Evolutionary conservation across 345 rosid species (phyloP).

Genomic region (Eucalyptus curtisii): DNA sequence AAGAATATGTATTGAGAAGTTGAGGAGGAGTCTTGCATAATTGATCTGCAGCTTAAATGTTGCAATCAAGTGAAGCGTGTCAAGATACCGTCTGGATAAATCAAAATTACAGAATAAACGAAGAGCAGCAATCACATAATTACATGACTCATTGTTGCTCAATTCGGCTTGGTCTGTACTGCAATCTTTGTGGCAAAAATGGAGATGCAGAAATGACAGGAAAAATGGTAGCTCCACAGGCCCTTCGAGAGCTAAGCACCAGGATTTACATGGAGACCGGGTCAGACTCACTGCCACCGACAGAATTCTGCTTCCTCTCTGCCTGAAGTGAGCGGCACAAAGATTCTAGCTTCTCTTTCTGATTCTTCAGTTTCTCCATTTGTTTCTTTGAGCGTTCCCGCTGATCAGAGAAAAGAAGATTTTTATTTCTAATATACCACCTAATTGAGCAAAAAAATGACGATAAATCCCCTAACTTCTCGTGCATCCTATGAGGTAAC

Average conservation of each 20-base stretch:
- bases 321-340: conserved; percentile 91
- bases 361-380: conserved; percentile 81
- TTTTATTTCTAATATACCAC: background rate
- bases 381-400: conserved; percentile 69
- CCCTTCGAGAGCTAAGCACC: background rate
- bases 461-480: background rate
- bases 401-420: conserved; percentile 20
- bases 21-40: background rate
- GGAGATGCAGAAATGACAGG: background rate
- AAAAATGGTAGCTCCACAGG: background rate
- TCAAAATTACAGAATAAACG: background rate
- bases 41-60: background rate
- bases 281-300: conserved; percentile 10
- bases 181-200: background rate
- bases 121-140: background rate
- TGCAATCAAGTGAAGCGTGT: background rate
- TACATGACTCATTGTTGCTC: background rate
- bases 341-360: conserved; percentile 85
- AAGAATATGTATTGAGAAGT: background rate
- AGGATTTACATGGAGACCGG: background rate
- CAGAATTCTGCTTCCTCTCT: conserved; percentile 55
- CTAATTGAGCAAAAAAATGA: background rate
- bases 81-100: background rate
- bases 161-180: background rate
- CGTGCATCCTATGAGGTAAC: background rate